Percentiles rank a stretch among this genome's conserved stretches.
These are phyloP conservation scores for Leccinum pellstonianum DNA, from an alignment of 768 basidiomycete species.

Conservation along the genomic window DNA sequence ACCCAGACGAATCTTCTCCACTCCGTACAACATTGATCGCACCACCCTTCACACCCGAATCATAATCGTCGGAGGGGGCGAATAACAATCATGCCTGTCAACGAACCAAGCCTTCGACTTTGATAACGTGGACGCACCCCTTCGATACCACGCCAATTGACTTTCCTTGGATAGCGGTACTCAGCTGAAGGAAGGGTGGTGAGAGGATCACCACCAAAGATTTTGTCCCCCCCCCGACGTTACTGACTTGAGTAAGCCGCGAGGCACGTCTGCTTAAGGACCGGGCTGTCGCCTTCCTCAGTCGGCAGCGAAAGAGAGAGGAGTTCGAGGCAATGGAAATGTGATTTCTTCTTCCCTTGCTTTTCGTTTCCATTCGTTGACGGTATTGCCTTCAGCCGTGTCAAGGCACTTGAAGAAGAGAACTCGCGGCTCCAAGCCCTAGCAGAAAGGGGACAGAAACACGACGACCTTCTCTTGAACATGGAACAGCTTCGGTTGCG, in stretches of 20 bases:
- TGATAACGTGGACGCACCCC: slow-evolving; percentile 28
- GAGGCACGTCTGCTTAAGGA: slow-evolving; percentile 60
- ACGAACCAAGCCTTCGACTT: slow-evolving; percentile 74
- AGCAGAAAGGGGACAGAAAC: slow-evolving; percentile 44
- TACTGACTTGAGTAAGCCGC: no score
- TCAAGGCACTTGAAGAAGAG: slow-evolving; percentile 81
- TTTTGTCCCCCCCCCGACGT: slow-evolving; percentile 38
- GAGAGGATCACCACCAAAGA: slow-evolving; percentile 67
- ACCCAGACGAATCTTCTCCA: slow-evolving; percentile 44
- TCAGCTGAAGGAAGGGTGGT: slow-evolving; percentile 34
- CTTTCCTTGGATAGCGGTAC: slow-evolving; percentile 33
- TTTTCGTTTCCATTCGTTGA: slow-evolving; percentile 16
- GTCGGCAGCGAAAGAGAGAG: slow-evolving; percentile 87
- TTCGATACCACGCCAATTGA: slow-evolving; percentile 32
- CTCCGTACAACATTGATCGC: slow-evolving; percentile 49
- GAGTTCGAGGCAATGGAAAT: slow-evolving; percentile 91
- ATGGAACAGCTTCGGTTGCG: slow-evolving; percentile 66
- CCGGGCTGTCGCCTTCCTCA: slow-evolving; percentile 88
- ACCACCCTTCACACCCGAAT: slow-evolving; percentile 48
- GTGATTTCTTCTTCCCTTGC: slow-evolving; percentile 48
- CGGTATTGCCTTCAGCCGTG: slow-evolving; percentile 52
- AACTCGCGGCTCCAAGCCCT: slow-evolving; percentile 69
- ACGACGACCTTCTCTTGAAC: slow-evolving; percentile 50
- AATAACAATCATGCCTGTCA: slow-evolving; percentile 57
- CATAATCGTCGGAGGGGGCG: slow-evolving; percentile 38